These are phyloP conservation scores for Eucalyptus cloeziana DNA, from an alignment of 345 rosid species.

Conservation along the genomic window DNA sequence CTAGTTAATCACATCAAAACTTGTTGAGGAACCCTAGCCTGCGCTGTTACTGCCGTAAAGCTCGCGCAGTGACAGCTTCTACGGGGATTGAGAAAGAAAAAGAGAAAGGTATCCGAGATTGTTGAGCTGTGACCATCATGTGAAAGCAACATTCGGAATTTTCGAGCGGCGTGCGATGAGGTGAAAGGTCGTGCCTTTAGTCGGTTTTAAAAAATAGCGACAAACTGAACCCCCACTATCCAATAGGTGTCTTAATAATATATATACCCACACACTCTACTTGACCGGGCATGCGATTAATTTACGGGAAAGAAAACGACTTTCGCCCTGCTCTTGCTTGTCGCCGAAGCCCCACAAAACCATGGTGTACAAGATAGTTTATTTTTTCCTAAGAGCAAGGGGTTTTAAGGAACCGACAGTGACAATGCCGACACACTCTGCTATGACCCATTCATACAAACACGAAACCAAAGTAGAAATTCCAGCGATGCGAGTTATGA, in stretches of 20 bases:
- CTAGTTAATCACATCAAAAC: neutral
- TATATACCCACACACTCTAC: neutral
- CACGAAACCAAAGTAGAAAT: neutral
- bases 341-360: neutral
- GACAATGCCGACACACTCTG: neutral
- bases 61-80: neutral
- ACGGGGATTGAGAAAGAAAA: neutral
- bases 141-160: neutral
- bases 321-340: neutral
- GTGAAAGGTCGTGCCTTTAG: neutral
- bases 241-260: neutral
- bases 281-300: neutral
- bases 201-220: neutral
- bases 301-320: neutral
- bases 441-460: neutral
- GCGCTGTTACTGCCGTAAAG: neutral
- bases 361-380: neutral
- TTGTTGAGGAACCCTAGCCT: neutral
- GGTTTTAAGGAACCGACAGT: neutral
- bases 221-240: neutral
- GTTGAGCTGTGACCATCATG: neutral
- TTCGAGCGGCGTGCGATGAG: neutral
- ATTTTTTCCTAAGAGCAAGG: neutral
- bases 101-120: neutral
- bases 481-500: neutral